A percentile compares a stretch with the other conserved stretches of the same genome.
Evolutionary conservation across 176 grass and related monocot genomes (phyloP).

Genomic region (Oryza meridionalis): DNA sequence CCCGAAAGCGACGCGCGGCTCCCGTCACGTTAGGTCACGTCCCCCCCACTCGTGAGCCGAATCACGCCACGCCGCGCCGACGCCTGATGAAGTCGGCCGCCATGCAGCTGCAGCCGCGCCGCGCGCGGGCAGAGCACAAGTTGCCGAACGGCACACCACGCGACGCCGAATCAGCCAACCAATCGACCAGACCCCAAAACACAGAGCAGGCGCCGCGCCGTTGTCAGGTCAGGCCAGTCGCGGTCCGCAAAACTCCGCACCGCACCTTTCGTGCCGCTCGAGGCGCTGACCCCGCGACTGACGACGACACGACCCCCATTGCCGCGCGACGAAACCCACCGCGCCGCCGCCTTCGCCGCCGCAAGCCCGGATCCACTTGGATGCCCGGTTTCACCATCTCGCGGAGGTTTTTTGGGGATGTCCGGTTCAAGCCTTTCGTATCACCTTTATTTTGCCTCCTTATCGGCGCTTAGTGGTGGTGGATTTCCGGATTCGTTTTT

Average conservation of each 20-base stretch:
- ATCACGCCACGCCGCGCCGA: not conserved
- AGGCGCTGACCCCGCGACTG: not conserved
- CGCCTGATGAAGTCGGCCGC: too few relatives aligned
- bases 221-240: not conserved
- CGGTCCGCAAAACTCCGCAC: too few relatives aligned
- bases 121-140: not conserved
- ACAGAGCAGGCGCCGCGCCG: too few relatives aligned
- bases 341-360: not conserved
- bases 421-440: not conserved
- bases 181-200: too few relatives aligned
- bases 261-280: conserved; percentile 9
- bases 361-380: not conserved
- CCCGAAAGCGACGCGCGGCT: not conserved
- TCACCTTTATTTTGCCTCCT: not conserved
- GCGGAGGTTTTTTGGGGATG: not conserved
- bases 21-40: conserved; percentile 14
- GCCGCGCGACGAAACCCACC: not conserved
- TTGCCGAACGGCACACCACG: not conserved
- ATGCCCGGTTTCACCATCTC: not conserved
- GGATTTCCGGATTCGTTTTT: too few relatives aligned
- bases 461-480: too few relatives aligned
- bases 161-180: not conserved
- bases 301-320: not conserved
- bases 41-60: not conserved
- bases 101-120: too few relatives aligned